A percentile compares a stretch with the other conserved stretches of the same genome.
These are phyloP conservation scores for Phenoliferia sp. DNA, from an alignment of 1,284 basidiomycete species.

Conservation along the genomic window DNA sequence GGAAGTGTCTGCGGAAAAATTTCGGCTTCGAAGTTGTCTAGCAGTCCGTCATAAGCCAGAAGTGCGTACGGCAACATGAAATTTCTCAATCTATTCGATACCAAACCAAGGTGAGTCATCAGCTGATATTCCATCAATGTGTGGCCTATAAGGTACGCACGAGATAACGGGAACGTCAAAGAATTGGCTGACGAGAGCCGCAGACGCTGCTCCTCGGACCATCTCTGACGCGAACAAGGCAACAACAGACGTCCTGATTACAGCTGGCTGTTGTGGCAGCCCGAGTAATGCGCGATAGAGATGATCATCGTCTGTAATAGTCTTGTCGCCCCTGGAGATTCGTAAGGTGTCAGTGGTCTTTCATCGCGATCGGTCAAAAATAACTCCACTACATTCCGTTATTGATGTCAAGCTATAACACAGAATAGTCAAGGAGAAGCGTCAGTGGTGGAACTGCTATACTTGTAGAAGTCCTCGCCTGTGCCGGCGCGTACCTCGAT, in stretches of 20 bases:
- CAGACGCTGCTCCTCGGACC: neutral
- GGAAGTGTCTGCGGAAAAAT: neutral
- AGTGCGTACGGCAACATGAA: neutral
- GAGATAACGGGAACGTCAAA: neutral
- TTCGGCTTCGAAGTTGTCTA: neutral
- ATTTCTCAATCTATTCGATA: neutral
- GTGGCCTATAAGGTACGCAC: neutral
- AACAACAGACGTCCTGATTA: neutral
- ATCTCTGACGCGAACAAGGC: neutral
- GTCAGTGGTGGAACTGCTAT: neutral
- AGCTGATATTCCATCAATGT: neutral
- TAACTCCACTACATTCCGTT: neutral
- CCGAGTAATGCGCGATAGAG: neutral
- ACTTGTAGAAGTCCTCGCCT: neutral
- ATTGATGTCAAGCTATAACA: neutral
- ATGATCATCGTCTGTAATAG: neutral
- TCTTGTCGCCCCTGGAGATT: neutral
- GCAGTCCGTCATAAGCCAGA: too few species aligned
- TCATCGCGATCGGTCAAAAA: neutral
- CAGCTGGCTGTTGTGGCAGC: neutral
- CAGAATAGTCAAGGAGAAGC: neutral
- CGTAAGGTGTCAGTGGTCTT: neutral
- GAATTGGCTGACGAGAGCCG: neutral
- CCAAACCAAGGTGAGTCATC: neutral
- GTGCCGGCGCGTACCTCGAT: too few species aligned